These are phyloP conservation scores for Lyophyllum decastes DNA, from an alignment of 768 basidiomycete genomes.

Conservation along the genomic window DNA sequence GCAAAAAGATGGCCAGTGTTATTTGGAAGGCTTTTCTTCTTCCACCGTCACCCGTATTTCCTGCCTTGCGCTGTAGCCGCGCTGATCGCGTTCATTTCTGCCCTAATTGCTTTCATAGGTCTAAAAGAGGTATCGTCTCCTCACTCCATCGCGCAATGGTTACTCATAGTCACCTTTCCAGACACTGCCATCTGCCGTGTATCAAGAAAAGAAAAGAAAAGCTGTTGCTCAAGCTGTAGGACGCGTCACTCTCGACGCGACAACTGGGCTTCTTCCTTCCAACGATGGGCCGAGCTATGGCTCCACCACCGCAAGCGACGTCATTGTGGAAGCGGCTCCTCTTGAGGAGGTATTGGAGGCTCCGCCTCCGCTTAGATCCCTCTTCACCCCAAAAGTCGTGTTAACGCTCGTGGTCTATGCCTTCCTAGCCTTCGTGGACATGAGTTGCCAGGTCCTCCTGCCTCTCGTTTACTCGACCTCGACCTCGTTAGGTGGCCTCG, in stretches of 20 bases:
- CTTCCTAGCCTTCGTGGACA: constrained; percentile 39
- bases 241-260: constrained; percentile 12
- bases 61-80: constrained; percentile 28
- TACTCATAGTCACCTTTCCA: constrained; percentile 9
- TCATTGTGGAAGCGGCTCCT: constrained; percentile 1
- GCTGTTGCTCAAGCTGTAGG: background rate
- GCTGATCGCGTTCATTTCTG: constrained; percentile 18
- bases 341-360: constrained; percentile 4
- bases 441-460: constrained; percentile 34
- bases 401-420: constrained; percentile 32
- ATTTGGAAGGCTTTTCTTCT: constrained; percentile 28
- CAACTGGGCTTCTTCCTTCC: constrained; percentile 13
- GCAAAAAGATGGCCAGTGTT: constrained; percentile 28
- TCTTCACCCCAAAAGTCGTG: constrained; percentile 31
- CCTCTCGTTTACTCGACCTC: constrained; percentile 60
- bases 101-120: constrained; percentile 20
- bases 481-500: constrained; percentile 61
- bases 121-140: constrained; percentile 26
- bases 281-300: constrained; percentile 9
- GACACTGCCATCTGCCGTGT: constrained; percentile 33
- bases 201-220: constrained; percentile 9
- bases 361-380: constrained; percentile 21
- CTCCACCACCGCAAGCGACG: constrained; percentile 4
- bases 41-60: constrained; percentile 35
- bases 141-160: background rate